These are phyloP conservation scores for Diutina scorzettiae DNA, from an alignment of 1,139 yeast species.

Conservation along the genomic window DNA sequence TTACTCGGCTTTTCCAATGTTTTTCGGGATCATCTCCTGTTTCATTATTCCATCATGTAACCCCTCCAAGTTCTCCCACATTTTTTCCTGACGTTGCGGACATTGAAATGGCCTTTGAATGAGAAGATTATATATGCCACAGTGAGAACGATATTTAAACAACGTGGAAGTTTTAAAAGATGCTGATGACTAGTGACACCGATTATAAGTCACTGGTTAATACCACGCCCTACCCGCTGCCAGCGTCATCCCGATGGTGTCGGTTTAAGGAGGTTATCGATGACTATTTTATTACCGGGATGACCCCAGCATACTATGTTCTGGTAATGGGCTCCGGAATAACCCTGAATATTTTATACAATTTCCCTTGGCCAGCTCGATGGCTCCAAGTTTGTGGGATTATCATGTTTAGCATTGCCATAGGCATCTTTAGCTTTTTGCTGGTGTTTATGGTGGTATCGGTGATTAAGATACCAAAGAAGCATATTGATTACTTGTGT, in stretches of 20 bases:
- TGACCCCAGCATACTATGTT: slow-evolving; percentile 55
- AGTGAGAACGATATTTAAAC: too few species aligned
- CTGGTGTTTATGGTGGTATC: slow-evolving; percentile 27
- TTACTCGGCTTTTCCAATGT: too few species aligned
- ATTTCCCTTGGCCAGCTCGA: slow-evolving; percentile 49
- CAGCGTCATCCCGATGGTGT: neutral
- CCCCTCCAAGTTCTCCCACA: too few species aligned
- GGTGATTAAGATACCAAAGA: slow-evolving; percentile 22
- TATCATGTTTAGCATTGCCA: slow-evolving; percentile 42
- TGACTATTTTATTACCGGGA: slow-evolving; percentile 15
- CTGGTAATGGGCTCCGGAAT: slow-evolving; percentile 83
- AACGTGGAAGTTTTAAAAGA: too few species aligned
- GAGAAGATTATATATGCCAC: too few species aligned
- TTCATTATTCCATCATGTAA: too few species aligned
- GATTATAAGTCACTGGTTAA: neutral
- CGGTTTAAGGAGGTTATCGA: slow-evolving; percentile 2
- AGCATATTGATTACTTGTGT: slow-evolving; percentile 22
- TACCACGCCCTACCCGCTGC: neutral
- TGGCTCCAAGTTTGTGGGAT: slow-evolving; percentile 52
- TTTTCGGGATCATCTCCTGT: too few species aligned
- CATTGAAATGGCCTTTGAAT: too few species aligned
- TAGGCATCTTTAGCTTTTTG: slow-evolving; percentile 32
- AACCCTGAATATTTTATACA: slow-evolving; percentile 43
- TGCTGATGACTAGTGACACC: too few species aligned
- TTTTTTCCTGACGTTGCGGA: too few species aligned